Evolutionary conservation across 1,284 basidiomycete species (phyloP), one percentile per base, ranked within the genome.

Genomic region (Leccinum laetum): DNA sequence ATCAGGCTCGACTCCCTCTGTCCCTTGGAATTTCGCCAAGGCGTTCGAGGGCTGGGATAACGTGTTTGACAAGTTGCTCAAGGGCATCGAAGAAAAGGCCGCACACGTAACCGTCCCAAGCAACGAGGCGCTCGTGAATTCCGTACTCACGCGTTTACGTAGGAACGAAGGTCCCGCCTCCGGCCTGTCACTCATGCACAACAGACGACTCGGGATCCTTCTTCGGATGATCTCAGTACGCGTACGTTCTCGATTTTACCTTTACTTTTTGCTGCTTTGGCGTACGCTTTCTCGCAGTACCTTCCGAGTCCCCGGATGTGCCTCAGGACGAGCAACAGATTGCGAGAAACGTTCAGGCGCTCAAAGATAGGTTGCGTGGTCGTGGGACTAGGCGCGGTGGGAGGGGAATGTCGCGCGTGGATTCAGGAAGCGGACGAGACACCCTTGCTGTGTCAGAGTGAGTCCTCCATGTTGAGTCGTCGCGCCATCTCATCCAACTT

Each of bases 301-400:
- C 90, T 0, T 83, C 88, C 1, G 80, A 86, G 68, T 81, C 83
- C 14, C 77, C 82, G n/a, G 85, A 87, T 58, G 73, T 78, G 3
- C 5, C 5, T n/a, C 82, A 85, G 58, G 93, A 96, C 68, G 93
- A 93, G 62, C 90, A 96, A 73, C 90, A 95, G 72, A 98, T 99
- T 70, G 90, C 96, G 10, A 86, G 93, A 71, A 98, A 96, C 73
- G 93, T 98, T 2, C 91, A 96, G 72, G 94, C 94, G 0, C 82
- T 99, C 63, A 98, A 96, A 77, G 90, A 86, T 62, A 85, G 94
- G 46, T 80, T 97, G 58, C 87, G 91, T 62, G 89, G 88, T 16
- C 82, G 88, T 64, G 89, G 89, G 0, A 86, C 84, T 18, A 81
- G 83, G 69, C 84, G 84, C 65, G 84, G 82, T 56, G 86, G 84